Percentiles rank a stretch among this genome's conserved stretches.
These are phyloP conservation scores for Pyracantha coccinea DNA, from an alignment of 331 rosid species.

Conservation along the genomic window DNA sequence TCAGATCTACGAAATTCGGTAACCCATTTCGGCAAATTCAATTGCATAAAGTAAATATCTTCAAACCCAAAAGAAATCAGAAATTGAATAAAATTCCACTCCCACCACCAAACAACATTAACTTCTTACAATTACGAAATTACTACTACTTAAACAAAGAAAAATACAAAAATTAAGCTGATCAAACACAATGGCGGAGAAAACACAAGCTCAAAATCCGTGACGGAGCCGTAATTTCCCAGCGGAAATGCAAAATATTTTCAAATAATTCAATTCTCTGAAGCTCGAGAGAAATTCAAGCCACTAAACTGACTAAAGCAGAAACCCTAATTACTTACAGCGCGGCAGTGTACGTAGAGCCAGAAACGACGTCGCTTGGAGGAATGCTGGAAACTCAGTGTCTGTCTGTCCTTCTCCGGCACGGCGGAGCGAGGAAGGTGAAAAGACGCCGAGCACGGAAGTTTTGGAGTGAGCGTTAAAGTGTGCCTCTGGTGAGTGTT, in stretches of 20 bases:
- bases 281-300: neutral
- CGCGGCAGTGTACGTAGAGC: neutral
- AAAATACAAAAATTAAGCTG: neutral
- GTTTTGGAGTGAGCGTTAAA: neutral
- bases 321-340: constrained; percentile 18
- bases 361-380: constrained; percentile 12
- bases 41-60: neutral
- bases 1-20: constrained; percentile 28
- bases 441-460: constrained; percentile 11
- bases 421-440: constrained; percentile 24
- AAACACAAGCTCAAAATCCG: neutral
- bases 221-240: neutral
- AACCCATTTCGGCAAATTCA: constrained; percentile 19
- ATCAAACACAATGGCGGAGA: neutral
- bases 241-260: neutral
- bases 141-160: neutral
- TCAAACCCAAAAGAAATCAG: neutral
- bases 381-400: constrained; percentile 2
- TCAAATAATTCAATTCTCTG: neutral
- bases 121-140: neutral
- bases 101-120: neutral
- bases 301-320: neutral
- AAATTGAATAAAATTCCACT: neutral
- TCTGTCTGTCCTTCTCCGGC: neutral
- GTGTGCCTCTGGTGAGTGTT: neutral